Evolutionary conservation across 192 early-diverging fungal species (phyloP).

Genomic region (Mortierella alpina): DNA sequence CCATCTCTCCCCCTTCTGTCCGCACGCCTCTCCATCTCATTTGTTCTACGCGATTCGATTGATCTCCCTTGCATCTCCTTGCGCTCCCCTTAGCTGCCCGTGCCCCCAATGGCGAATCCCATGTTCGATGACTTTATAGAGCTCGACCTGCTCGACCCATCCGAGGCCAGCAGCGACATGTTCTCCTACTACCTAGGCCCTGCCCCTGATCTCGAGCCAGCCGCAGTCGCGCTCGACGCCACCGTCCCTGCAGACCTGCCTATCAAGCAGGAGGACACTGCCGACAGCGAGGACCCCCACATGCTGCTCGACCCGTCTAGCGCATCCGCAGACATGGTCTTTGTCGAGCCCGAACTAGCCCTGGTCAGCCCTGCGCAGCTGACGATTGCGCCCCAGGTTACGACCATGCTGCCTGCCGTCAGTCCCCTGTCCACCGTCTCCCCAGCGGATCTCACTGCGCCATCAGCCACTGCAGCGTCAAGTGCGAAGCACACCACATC

Average conservation of each 20-base stretch:
- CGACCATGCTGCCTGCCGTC: slow-evolving; percentile 17
- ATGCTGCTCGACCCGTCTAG: slow-evolving; percentile 9
- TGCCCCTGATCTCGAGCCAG: slow-evolving; percentile 25
- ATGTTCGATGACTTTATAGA: slow-evolving; percentile 52
- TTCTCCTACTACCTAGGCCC: slow-evolving; percentile 37
- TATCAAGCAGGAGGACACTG: slow-evolving; percentile 23
- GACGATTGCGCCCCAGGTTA: slow-evolving; percentile 42
- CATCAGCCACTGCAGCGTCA: not conserved
- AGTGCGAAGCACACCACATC: not conserved
- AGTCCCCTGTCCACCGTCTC: slow-evolving; percentile 6
- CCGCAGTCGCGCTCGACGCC: slow-evolving; percentile 15
- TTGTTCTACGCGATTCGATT: not conserved
- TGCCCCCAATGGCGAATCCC: slow-evolving; percentile 26
- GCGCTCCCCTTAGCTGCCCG: not conserved
- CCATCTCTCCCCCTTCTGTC: slow-evolving; percentile 1
- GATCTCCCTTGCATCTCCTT: slow-evolving; percentile 1
- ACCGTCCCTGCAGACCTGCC: slow-evolving; percentile 9
- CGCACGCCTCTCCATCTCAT: not conserved
- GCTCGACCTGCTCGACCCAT: slow-evolving; percentile 42
- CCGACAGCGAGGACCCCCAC: slow-evolving; percentile 1
- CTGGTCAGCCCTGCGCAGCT: slow-evolving; percentile 40
- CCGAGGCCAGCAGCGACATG: slow-evolving; percentile 39
- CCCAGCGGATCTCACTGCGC: not conserved
- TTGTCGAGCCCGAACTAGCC: not conserved
- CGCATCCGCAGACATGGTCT: slow-evolving; percentile 1